A percentile compares a stretch with the other conserved stretches of the same genome.
Evolutionary conservation across 2,329 filamentous ascomycete genomes (phyloP).

Genomic region (Aspergillus transmontanensis): DNA sequence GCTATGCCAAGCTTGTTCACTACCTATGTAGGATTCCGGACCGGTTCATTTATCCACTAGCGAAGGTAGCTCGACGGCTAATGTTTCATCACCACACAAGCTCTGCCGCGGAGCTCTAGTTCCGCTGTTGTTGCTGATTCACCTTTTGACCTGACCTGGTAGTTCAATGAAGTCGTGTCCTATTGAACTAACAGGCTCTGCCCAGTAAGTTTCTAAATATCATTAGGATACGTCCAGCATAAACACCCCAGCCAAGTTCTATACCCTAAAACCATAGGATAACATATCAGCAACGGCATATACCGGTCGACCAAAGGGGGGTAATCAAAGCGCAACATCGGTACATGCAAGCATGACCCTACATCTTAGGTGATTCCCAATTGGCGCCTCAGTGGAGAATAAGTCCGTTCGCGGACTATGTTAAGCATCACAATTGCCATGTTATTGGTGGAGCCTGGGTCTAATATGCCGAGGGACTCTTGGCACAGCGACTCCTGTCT

Average conservation of each 20-base stretch:
- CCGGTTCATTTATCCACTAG: not conserved
- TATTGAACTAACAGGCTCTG: not conserved
- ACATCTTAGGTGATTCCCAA: no score
- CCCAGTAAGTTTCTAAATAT: no score
- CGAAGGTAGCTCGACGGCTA: not conserved
- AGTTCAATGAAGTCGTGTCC: not conserved
- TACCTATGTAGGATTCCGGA: not conserved
- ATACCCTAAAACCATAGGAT: no score
- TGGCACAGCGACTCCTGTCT: not conserved
- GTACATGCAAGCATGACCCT: not conserved
- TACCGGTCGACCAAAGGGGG: no score
- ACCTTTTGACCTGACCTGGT: not conserved
- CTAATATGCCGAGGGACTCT: constrained; percentile 1
- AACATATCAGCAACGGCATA: no score
- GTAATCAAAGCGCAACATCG: not conserved
- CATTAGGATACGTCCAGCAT: no score
- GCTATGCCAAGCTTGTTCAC: not conserved
- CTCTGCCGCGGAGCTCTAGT: not conserved
- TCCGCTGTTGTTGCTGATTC: not conserved
- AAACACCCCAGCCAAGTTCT: no score
- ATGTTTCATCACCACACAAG: not conserved
- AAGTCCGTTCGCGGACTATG: not conserved
- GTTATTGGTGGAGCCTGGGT: not conserved
- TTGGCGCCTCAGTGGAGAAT: not conserved
- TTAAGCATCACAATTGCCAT: not conserved